Evolutionary conservation across 2,329 filamentous ascomycete species (phyloP), one percentile per base, ranked within the genome.

Genomic region (Camptophora hylomeconis): DNA sequence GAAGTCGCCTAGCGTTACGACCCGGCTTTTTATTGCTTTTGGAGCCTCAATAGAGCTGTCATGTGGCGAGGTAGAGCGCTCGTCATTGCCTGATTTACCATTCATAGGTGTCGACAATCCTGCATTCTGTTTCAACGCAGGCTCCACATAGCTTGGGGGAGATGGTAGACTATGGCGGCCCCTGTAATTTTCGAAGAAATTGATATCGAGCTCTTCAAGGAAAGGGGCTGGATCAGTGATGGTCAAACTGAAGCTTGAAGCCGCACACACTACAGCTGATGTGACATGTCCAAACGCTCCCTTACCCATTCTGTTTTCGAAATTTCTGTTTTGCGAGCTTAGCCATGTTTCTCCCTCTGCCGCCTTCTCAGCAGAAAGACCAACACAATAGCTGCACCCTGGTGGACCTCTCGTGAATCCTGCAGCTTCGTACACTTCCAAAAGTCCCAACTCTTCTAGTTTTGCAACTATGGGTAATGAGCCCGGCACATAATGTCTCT

Each of bases 281-380:
- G 52, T 49, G 15, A 66, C 41, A 35, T 60, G 54, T 1, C 60
- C 61, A 35, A 66, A 51, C 0, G 57, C 51, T 1, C 55, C 56
- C 37, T 46, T 49, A 2, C 57, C 57, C 56, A 61, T 63, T 2
- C 59, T 41, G 35, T 64, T 61, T 35, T 57, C 41, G 33, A 61
- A 63, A 37, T 64, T 63, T 7, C 59, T 46, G 32, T 64, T 63
- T 40, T 63, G 57, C 8, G 53, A 58, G n/a, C 47, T 54, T 2
- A 63, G 38, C 59, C 60, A 63, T 1, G 54, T 51, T 34, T 60
- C 57, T 2, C 57, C 59, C 5, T 51, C 40, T 2, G 30, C 47
- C 3, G 59, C 59, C 28, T 50, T 45, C 35, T 62, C 60, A 1
- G 52, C 56, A 7, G 42, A 46, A 45, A 61, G 55, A 1, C 58